Base-by-base conservation (phyloP, 2,329 filamentous ascomycete species). In the Fusarium aywerte region DNA sequence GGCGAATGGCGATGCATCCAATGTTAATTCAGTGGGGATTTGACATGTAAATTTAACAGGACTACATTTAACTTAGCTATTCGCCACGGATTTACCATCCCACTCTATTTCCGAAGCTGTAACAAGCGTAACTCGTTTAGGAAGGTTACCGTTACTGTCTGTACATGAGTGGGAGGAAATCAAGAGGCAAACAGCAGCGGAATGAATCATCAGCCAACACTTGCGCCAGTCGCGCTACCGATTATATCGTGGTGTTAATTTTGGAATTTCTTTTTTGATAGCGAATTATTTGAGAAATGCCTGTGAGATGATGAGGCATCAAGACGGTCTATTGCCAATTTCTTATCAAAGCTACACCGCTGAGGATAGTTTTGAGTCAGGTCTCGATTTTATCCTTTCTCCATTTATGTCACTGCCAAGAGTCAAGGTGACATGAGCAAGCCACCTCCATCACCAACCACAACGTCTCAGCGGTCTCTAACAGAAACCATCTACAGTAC, bases 101-200 rank as follows among this genome's bases (percentile, higher is more conserved):
- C 2, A 18, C 8, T 2, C 4, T 56, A 67, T 69, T 67, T 7
- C 62, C 66, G 47, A 18, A 29, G 18, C 39, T 48, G 35, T 23
- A 36, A 36, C 49, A 3, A 7, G 7, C 20, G 27, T 62, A 51
- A 40, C 65, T 44, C 10, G 2, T 54, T 56, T 67, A 60, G 66
- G 66, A 69, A 69, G 62, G 66, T 69, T 67, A 57, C 66, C 11
- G 66, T 64, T 69, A 39, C 66, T n/a, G n/a, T n/a, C n/a, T n/a
- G 11, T 27, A 10, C 11, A 69, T 69, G 62, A 38, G 7, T 32
- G 35, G 18, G 9, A 29, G 40, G 40, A 35, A 23, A 47, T 18
- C 29, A 47, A 11, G 44, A 47, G 44, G 44, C 44, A 32, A 47
- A 47, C 42, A 45, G n/a, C n/a, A n/a, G n/a, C n/a, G n/a, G n/a